A percentile compares a stretch with the other conserved stretches of the same genome.
These are phyloP conservation scores for Colletotrichum shisoi DNA, from an alignment of 2,329 filamentous ascomycete genomes.

Conservation along the genomic window DNA sequence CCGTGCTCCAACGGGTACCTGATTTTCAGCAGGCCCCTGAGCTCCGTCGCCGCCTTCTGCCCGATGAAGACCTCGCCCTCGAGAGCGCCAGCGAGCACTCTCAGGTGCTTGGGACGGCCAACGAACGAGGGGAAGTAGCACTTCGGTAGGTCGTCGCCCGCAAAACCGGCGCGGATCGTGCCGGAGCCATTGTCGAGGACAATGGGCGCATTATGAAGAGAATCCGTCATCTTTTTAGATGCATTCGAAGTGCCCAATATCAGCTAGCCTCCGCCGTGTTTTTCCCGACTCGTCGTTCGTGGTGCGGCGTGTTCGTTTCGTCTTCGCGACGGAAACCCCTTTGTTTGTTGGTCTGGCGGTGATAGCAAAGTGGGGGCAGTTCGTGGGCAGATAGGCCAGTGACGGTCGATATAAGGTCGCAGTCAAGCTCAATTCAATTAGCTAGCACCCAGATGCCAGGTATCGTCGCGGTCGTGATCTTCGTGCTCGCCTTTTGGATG, in stretches of 20 bases:
- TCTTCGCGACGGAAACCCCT: conserved; percentile 30
- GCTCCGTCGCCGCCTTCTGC: conserved; percentile 83
- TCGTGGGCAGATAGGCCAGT: conserved; percentile 7
- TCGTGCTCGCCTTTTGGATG: conserved; percentile 22
- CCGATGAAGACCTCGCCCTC: conserved; percentile 98
- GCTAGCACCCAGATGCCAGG: neutral
- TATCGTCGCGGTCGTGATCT: conserved; percentile 30
- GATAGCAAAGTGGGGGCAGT: conserved; percentile 28
- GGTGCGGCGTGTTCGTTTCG: conserved; percentile 23
- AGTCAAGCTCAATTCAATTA: neutral
- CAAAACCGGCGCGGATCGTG: conserved; percentile 95
- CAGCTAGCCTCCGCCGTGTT: neutral
- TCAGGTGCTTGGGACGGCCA: conserved; percentile 90
- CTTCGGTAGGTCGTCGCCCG: conserved; percentile 93
- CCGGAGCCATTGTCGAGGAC: conserved; percentile 99
- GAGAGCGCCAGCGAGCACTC: conserved; percentile 93
- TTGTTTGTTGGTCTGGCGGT: conserved; percentile 38
- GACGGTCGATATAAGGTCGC: neutral
- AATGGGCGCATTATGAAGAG: conserved; percentile 94
- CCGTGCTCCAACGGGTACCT: conserved; percentile 95
- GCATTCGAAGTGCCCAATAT: conserved; percentile 26
- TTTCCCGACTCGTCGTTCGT: conserved; percentile 15
- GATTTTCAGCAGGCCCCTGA: conserved; percentile 93
- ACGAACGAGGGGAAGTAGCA: conserved; percentile 98
- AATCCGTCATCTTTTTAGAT: conserved; percentile 60